Evolutionary conservation across 495 filamentous ascomycete genomes (phyloP).

Genomic region (Lepraria neglecta): DNA sequence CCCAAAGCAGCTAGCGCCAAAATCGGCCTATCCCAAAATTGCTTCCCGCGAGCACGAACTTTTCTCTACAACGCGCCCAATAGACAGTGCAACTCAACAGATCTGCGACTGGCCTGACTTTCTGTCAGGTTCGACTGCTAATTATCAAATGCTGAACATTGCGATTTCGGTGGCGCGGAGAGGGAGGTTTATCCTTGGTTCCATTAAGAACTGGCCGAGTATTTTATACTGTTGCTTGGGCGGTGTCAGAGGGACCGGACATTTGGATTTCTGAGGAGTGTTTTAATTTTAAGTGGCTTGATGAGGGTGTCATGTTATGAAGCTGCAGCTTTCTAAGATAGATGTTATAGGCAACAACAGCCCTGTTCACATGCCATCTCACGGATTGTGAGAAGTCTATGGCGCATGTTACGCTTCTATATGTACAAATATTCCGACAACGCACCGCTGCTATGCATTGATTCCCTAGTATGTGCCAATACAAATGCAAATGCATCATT

Average conservation of each 20-base stretch:
- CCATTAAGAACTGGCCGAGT: conserved; percentile 89
- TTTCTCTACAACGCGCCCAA: conserved; percentile 62
- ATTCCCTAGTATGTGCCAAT: not conserved
- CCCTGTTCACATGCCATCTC: too few relatives aligned
- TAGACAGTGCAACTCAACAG: conserved; percentile 85
- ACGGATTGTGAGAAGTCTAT: not conserved
- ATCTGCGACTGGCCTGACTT: conserved; percentile 53
- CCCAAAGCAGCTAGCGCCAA: not conserved
- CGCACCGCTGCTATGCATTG: conserved; percentile 3
- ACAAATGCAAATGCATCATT: conserved; percentile 7
- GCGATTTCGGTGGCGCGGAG: conserved; percentile 81
- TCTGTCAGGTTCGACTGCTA: conserved; percentile 55
- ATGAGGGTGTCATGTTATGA: too few relatives aligned
- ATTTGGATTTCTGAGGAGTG: conserved; percentile 27
- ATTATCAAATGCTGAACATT: conserved; percentile 58
- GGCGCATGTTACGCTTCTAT: not conserved
- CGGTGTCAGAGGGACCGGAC: conserved; percentile 87
- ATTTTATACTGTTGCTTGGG: conserved; percentile 65
- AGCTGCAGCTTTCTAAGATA: too few relatives aligned
- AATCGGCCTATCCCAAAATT: not conserved
- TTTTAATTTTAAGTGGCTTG: too few relatives aligned
- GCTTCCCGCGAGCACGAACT: not conserved
- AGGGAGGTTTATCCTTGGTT: conserved; percentile 53
- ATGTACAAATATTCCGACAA: not conserved
- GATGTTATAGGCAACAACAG: too few relatives aligned